Evolutionary conservation across 208 protist genomes (phyloP), one percentile per base, ranked within the genome.

Genomic region (Wallacemonas sp.): DNA sequence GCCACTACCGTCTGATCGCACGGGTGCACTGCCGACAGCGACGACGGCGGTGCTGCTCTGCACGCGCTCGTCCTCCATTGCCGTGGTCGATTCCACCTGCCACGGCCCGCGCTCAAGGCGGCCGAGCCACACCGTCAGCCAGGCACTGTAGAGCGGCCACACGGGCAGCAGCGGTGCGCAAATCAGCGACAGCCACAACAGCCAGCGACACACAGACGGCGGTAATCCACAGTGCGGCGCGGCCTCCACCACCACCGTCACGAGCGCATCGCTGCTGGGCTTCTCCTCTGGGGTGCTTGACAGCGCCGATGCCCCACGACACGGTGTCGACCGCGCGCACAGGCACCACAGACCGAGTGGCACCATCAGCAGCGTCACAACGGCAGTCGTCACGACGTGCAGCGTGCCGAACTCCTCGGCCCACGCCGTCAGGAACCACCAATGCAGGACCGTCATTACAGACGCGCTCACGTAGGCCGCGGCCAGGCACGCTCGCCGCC

Each of bases 401-500:
- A 33, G 32, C n/a, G 9, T 2, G n/a, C 52, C 52, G 30, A 58
- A 58, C 32, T 58, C 52, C 6, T 4, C 29, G 14, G 30, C 14
- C 52, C 52, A 58, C 17, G 32, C 14, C 30, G 52, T 58, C 30
- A 34, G 14, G 52, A 58, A 58, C 17, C 8, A 58, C 52, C 52
- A 58, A 21, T 58, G 52, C 30, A 58, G 52, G 8, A 58, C 52
- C 30, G 52, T 68, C 5, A 72, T 39, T n/a, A 63, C 72, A 4
- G 71, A 3, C 32, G 56, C 32, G 34, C 27, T 41, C 54, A 57
- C 23, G 2, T 65, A 41, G 0, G 63, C 61, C 6, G 61, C 30
- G 55, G 54, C n/a, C 19, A 65, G 23, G 41, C 77, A 83, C 39
- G 26, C 60, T 3, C 72, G 71, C 2, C 77, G 77, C 72, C 72